Evolutionary conservation across 2,329 filamentous ascomycete species (phyloP), one percentile per base, ranked within the genome.

Genomic region (Purpureocillium lavendulum): DNA sequence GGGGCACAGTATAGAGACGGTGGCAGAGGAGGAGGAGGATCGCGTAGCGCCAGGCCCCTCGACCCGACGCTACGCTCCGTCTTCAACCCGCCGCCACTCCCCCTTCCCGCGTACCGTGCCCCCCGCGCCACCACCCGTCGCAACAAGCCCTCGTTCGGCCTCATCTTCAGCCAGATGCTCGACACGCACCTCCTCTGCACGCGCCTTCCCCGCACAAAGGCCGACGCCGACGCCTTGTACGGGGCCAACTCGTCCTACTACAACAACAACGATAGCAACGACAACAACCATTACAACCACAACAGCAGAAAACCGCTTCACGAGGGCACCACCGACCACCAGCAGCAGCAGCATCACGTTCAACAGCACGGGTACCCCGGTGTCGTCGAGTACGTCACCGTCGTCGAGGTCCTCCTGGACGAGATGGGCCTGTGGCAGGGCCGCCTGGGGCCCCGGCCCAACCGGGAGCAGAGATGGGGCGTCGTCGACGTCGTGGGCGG

Each of bases 401-500:
- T 64, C 1, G 58, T 75, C 1, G 73, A 77, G 58, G 68, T 73
- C 17, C 49, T 77, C 41, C 49, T 73, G 10, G 73, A 77, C 45
- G 69, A 73, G 46, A 41, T 65, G 21, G 71, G 70, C 2, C 49
- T 67, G 21, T 72, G 67, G 69, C 55, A 59, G 47, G 54, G 47
- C 2, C 49, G 33, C 15, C 61, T 58, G 42, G 59, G 56, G 3
- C 35, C 18, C 17, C 49, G 55, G 30, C 44, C 32, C 32, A 45
- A 44, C n/a, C 50, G 75, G 38, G 75, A 79, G 55, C 69, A 74
- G 61, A 61, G 67, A 32, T 80, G 75, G 75, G 65, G 59, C 0
- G 64, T 65, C 3, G 63, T 79, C 7, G 65, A 67, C 21, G 52
- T 73, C 3, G 53, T 51, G 9, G 54, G 54, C 3, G 59, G 60